phyloP scores from a whole-genome alignment of 192 early-diverging fungal genomes.

The Backusella circina region DNA sequence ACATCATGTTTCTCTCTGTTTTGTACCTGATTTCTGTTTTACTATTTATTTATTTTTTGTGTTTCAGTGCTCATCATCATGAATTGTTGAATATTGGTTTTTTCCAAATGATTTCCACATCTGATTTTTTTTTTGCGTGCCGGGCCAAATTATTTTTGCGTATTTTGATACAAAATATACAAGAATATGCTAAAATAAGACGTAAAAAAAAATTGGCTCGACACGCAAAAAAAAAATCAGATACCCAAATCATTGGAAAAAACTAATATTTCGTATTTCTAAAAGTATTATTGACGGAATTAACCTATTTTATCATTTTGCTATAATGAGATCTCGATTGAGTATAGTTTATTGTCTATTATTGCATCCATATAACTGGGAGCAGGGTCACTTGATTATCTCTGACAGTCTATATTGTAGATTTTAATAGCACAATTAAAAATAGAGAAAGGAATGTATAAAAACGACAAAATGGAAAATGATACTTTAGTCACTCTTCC shows the following conservation, averaged over 20 bases:
- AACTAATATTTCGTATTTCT: not conserved
- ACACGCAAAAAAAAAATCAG: too few relatives aligned
- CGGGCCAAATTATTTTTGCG: too few relatives aligned
- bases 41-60: not conserved
- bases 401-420: not conserved
- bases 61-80: not conserved
- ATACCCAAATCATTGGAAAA: too few relatives aligned
- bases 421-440: not conserved
- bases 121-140: too few relatives aligned
- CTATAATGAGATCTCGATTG: not conserved
- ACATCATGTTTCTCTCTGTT: too few relatives aligned
- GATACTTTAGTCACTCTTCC: not conserved
- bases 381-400: not conserved
- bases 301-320: not conserved
- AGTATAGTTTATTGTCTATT: not conserved
- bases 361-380: not conserved
- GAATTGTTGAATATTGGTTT: not conserved
- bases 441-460: not conserved
- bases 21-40: not conserved
- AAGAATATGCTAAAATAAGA: too few relatives aligned
- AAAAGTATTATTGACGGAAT: not conserved
- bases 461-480: not conserved
- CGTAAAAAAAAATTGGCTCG: too few relatives aligned
- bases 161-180: too few relatives aligned
- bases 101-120: too few relatives aligned